A percentile compares a stretch with the other conserved stretches of the same genome.
Conservation (phyloP, 345 rosid species). For the Streptanthus diversifolius region DNA sequence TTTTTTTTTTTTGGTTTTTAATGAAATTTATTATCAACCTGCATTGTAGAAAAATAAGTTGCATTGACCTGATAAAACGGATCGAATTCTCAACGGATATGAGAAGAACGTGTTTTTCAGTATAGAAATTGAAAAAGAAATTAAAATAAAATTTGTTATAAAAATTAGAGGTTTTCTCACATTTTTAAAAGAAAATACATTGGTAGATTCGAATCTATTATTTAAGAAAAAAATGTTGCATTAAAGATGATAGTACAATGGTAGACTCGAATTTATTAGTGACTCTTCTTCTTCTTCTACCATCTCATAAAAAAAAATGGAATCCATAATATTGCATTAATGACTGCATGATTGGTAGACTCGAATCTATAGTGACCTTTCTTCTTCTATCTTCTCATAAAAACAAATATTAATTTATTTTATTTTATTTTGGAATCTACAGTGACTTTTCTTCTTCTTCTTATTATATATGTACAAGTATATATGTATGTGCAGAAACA, state of each 20-base stretch:
- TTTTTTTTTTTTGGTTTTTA: background rate
- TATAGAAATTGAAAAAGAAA: background rate
- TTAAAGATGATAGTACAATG: background rate
- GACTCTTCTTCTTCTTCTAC: constrained; percentile 17
- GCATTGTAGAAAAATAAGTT: constrained; percentile 26
- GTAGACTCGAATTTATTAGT: constrained; percentile 9
- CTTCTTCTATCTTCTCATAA: constrained; percentile 2
- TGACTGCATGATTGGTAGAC: constrained; percentile 3
- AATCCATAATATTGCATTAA: background rate
- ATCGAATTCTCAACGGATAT: background rate
- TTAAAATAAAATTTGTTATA: no score
- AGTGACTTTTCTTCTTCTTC: no score
- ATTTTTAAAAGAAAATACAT: background rate
- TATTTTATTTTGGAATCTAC: background rate
- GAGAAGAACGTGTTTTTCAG: constrained; percentile 1
- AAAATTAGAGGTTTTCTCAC: no score
- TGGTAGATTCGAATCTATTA: background rate
- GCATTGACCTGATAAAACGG: constrained; percentile 17
- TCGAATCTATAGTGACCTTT: background rate
- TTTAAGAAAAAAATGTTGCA: background rate
- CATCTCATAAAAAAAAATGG: background rate
- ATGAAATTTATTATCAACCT: background rate
- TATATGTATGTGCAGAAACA: background rate
- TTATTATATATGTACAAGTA: background rate
- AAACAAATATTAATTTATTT: background rate